Percentiles rank a stretch among this genome's conserved stretches.
These are phyloP conservation scores for Penicillium psychrosexuale DNA, from an alignment of 2,329 filamentous ascomycete genomes.

Conservation along the genomic window DNA sequence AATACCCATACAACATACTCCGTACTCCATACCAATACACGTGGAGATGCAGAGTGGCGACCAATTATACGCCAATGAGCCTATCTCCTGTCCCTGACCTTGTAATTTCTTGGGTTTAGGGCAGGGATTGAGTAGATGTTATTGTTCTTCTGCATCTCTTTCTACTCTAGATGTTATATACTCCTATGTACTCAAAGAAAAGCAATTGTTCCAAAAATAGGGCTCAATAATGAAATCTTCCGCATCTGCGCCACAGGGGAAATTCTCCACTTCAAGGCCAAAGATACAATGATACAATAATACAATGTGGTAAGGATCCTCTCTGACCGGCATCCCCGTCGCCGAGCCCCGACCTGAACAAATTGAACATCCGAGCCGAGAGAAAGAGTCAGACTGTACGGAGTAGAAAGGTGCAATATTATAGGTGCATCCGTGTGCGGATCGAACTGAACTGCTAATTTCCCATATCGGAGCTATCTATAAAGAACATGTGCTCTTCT, in stretches of 20 bases:
- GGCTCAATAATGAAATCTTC: neutral
- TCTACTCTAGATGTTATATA: neutral
- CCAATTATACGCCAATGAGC: no score
- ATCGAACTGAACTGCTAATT: neutral
- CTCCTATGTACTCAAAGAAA: no score
- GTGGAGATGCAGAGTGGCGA: no score
- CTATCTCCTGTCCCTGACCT: no score
- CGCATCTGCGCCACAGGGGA: constrained; percentile 4
- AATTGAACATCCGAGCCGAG: neutral
- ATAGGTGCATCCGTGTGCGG: neutral
- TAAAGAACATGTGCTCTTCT: neutral
- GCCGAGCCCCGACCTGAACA: neutral
- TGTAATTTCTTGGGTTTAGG: no score
- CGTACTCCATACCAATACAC: no score
- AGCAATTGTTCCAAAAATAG: constrained; percentile 4
- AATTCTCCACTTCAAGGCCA: neutral
- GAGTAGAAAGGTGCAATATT: neutral
- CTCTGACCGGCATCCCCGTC: neutral
- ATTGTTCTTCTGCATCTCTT: no score
- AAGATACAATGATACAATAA: neutral
- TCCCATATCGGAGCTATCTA: neutral
- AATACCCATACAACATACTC: no score
- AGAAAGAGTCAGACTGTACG: neutral
- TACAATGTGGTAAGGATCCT: neutral
- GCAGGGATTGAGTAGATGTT: neutral